phyloP scores from a whole-genome alignment of 1,284 basidiomycete species.

The Cryptococcus sp. region DNA sequence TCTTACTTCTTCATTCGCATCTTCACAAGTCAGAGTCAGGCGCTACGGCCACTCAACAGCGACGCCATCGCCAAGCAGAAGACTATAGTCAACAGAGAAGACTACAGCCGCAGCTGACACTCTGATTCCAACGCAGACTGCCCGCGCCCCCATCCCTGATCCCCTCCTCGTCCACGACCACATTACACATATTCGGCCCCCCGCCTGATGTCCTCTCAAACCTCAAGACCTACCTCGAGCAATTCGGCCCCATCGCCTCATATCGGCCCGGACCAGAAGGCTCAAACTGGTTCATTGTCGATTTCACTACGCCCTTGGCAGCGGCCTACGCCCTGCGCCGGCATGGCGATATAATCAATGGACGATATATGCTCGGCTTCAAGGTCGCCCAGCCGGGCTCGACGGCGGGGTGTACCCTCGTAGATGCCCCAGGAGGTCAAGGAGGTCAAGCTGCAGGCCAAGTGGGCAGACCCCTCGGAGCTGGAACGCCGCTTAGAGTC shows the following conservation, averaged over 20 bases:
- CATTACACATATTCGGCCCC: slow-evolving; percentile 48
- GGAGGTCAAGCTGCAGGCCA: neutral
- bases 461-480: slow-evolving; percentile 6
- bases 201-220: slow-evolving; percentile 33
- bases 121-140: slow-evolving; percentile 13
- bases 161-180: slow-evolving; percentile 32
- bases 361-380: slow-evolving; percentile 47
- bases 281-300: slow-evolving; percentile 45
- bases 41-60: neutral
- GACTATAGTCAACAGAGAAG: neutral
- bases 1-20: neutral
- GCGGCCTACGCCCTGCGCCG: slow-evolving; percentile 42
- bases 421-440: slow-evolving; percentile 11
- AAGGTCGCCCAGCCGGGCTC: slow-evolving; percentile 35
- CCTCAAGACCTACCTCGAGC: slow-evolving; percentile 37
- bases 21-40: neutral
- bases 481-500: slow-evolving; percentile 33
- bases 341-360: slow-evolving; percentile 47
- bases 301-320: slow-evolving; percentile 31
- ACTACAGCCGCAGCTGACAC: neutral
- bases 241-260: slow-evolving; percentile 36
- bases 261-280: slow-evolving; percentile 44
- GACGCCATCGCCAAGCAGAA: neutral
- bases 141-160: slow-evolving; percentile 37
- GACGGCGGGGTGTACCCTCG: slow-evolving; percentile 30